Conservation (phyloP, 371 early-diverging fungal genomes). For the Syncephalastrum sp. region DNA sequence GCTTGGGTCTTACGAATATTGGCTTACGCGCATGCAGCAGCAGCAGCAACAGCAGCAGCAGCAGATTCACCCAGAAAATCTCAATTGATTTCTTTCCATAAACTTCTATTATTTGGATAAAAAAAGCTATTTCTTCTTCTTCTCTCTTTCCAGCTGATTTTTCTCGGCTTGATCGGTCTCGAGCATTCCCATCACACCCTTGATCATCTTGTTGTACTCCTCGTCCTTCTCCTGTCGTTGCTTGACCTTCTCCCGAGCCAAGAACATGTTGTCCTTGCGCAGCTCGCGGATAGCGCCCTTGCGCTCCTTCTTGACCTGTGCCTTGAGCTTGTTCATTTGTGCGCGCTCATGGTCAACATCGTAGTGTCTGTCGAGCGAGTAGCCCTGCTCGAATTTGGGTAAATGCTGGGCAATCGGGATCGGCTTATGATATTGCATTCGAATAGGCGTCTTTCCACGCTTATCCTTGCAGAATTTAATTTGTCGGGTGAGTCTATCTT, state of each 20-base stretch:
- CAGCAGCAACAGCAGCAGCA: not conserved
- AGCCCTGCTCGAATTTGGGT: constrained; percentile 89
- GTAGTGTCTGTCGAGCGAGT: constrained; percentile 79
- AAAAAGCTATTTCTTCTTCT: constrained; percentile 27
- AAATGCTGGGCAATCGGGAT: constrained; percentile 86
- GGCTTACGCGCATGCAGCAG: not conserved
- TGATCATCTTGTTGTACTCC: constrained; percentile 85
- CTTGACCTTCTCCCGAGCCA: constrained; percentile 72
- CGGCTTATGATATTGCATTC: constrained; percentile 82
- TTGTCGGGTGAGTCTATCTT: constrained; percentile 51
- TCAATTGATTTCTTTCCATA: too few species aligned
- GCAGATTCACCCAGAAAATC: too few species aligned
- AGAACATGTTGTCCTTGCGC: constrained; percentile 88
- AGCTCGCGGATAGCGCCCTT: constrained; percentile 94
- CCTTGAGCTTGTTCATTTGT: constrained; percentile 72
- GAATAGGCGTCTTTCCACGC: constrained; percentile 68
- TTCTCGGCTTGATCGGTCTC: constrained; percentile 79
- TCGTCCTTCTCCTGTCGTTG: constrained; percentile 77
- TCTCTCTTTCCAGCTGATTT: constrained; percentile 65
- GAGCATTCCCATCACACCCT: constrained; percentile 77
- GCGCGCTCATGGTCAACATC: constrained; percentile 78
- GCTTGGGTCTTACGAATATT: constrained; percentile 7
- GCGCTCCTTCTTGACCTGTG: constrained; percentile 84
- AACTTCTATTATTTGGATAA: too few species aligned
- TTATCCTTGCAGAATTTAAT: constrained; percentile 56